A percentile compares a stretch with the other conserved stretches of the same genome.
Conservation (phyloP, 1,139 yeast genomes). For the Sporopachydermia cereana region DNA sequence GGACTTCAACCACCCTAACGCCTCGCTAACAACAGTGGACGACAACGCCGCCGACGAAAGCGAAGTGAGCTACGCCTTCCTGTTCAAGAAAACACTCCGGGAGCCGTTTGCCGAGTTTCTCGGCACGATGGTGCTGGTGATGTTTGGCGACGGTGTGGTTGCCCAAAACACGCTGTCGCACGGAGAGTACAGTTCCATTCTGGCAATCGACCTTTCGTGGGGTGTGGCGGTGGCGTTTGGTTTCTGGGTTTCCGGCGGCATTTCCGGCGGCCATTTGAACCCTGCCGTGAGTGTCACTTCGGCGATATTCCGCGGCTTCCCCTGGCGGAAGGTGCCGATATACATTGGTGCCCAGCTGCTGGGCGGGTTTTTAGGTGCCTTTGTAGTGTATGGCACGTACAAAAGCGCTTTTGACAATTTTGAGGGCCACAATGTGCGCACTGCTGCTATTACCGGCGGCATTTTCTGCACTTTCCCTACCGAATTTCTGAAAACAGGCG, state of each 20-base stretch:
- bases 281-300: constrained; percentile 31
- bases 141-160: constrained; percentile 36
- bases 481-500: constrained; percentile 27
- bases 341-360: constrained; percentile 29
- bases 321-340: constrained; percentile 29
- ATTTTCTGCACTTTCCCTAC: constrained; percentile 36
- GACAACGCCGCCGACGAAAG: neutral
- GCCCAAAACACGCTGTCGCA: constrained; percentile 30
- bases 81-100: constrained; percentile 17
- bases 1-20: neutral
- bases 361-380: constrained; percentile 31
- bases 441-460: constrained; percentile 23
- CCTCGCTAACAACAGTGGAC: neutral
- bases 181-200: constrained; percentile 29
- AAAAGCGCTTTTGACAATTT: constrained; percentile 18
- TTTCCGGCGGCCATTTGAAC: constrained; percentile 35
- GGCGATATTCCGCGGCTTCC: constrained; percentile 32
- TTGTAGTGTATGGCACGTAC: constrained; percentile 27
- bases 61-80: constrained; percentile 19
- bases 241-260: constrained; percentile 26
- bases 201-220: constrained; percentile 35
- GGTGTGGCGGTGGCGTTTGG: constrained; percentile 41
- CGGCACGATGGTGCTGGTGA: constrained; percentile 33
- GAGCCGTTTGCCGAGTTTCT: constrained; percentile 33
- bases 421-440: constrained; percentile 20